Evolutionary conservation across 495 filamentous ascomycete species (phyloP), one percentile per base, ranked within the genome.

Genomic region (Aspergillus saccharolyticus): DNA sequence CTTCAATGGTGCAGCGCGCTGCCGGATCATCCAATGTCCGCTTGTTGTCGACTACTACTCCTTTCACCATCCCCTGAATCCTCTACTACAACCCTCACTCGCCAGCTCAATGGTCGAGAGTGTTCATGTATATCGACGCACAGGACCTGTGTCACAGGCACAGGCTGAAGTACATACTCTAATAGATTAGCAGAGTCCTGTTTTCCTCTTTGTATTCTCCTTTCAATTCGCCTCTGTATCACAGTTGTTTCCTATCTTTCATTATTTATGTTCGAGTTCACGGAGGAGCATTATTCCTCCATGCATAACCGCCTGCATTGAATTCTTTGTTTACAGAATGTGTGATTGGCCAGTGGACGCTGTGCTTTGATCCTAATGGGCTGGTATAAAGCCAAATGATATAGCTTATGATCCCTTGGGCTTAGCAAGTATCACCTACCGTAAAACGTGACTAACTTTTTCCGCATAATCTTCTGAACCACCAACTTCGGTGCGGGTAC

Each of bases 111-210:
- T 21, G 33, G 30, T 30, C 25, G 33, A 53, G 18, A n/a, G n/a
- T n/a, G 18, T 58, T 53, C 16, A 16, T 45, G 56, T 58, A 50
- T 58, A 58, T 57, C 19, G 33, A 42, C 54, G 42, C 57, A 55
- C 22, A 44, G 53, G 47, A 50, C 47, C 47, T 50, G 47, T 50
- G 47, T 17, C 28, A 30, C 47, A 30, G 30, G 47, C 28, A 30
- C 47, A 50, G 28, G 47, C 52, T 44, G 28, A 42, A 54, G 57
- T 59, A 59, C 57, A 59, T 59, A 59, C 51, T 42, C 52, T 59
- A 59, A 59, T 59, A 17, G 47, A 50, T 55, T 42, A 28, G 44
- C 42, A 50, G 42, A 54, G 46, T 54, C 45, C 53, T 55, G 33
- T 39, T 39, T 39, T 17, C n/a, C 47, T 50, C 17, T 24, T 50